Conservation (phyloP, 441 rosid genomes). For the Erodium moschatum region DNA sequence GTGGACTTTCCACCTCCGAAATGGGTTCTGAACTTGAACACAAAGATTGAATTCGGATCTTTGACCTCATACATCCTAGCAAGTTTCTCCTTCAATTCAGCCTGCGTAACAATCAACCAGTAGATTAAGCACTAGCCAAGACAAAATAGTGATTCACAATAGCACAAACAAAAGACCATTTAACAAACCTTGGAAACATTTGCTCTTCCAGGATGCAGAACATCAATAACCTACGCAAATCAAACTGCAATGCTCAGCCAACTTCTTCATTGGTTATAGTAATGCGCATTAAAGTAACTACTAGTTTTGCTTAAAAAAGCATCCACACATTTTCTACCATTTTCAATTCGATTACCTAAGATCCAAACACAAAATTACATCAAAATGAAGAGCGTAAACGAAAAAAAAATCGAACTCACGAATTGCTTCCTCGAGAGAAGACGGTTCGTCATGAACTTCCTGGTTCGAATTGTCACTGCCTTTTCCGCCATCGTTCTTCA, state of each 20-base stretch:
- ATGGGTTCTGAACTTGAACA: too few species aligned
- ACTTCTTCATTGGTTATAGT: background rate
- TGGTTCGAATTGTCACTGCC: slow-evolving; percentile 1
- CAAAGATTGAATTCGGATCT: too few species aligned
- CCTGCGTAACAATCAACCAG: background rate
- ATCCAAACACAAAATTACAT: background rate
- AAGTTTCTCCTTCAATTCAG: background rate
- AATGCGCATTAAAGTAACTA: too few species aligned
- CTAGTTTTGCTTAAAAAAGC: too few species aligned
- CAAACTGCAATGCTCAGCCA: background rate
- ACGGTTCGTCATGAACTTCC: slow-evolving; percentile 9
- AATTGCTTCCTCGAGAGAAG: slow-evolving; percentile 6
- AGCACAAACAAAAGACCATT: background rate
- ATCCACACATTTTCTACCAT: background rate
- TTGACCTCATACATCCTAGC: too few species aligned
- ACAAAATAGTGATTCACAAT: background rate
- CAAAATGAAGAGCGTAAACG: background rate
- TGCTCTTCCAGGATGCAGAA: slow-evolving; percentile 9
- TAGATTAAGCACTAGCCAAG: background rate
- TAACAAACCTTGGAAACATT: slow-evolving; percentile 7
- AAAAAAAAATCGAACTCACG: background rate
- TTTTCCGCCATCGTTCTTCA: background rate
- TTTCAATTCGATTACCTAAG: background rate
- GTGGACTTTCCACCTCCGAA: too few species aligned
- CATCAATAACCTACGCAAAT: background rate